These are phyloP conservation scores for Cutaneotrichosporon sp. DNA, from an alignment of 1,284 basidiomycete genomes.

Conservation along the genomic window DNA sequence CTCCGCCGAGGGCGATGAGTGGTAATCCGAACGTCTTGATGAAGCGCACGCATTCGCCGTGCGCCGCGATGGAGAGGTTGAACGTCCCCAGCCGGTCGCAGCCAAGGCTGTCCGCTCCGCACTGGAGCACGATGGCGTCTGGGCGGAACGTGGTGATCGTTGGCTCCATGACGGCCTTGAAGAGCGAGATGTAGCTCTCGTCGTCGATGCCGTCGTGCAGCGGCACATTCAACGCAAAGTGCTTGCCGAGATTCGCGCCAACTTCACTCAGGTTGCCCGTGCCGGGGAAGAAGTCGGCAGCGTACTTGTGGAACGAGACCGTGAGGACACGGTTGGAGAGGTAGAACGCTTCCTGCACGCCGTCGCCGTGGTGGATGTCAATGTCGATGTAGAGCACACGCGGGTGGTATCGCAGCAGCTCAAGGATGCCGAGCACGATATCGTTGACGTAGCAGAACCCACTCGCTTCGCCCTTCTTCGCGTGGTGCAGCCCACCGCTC, in stretches of 20 bases:
- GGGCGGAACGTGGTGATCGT: slow-evolving; percentile 86
- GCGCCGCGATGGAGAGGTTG: slow-evolving; percentile 97
- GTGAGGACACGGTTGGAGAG: slow-evolving; percentile 97
- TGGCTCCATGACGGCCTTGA: slow-evolving; percentile 94
- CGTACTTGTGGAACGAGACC: slow-evolving; percentile 99
- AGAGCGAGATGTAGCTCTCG: slow-evolving; percentile 89
- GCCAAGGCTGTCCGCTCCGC: slow-evolving; percentile 93
- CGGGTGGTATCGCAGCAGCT: slow-evolving; percentile 79
- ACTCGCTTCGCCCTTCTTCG: slow-evolving; percentile 90
- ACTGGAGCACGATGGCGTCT: slow-evolving; percentile 88
- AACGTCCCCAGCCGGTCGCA: slow-evolving; percentile 93
- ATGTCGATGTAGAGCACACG: slow-evolving; percentile 95
- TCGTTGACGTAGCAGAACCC: slow-evolving; percentile 97
- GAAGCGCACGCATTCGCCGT: slow-evolving; percentile 96
- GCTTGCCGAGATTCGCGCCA: slow-evolving; percentile 77
- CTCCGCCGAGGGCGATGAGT: slow-evolving; percentile 84
- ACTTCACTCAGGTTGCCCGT: slow-evolving; percentile 91
- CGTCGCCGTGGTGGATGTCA: slow-evolving; percentile 95
- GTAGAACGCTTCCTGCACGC: slow-evolving; percentile 96
- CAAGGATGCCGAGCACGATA: slow-evolving; percentile 88
- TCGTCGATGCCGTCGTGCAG: slow-evolving; percentile 96
- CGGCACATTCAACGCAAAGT: slow-evolving; percentile 94
- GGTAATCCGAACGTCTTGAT: slow-evolving; percentile 89
- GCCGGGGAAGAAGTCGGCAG: slow-evolving; percentile 95
- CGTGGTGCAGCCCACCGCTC: slow-evolving; percentile 93